Conservation (phyloP, 192 early-diverging fungal genomes). For the Umbelopsis sp. region DNA sequence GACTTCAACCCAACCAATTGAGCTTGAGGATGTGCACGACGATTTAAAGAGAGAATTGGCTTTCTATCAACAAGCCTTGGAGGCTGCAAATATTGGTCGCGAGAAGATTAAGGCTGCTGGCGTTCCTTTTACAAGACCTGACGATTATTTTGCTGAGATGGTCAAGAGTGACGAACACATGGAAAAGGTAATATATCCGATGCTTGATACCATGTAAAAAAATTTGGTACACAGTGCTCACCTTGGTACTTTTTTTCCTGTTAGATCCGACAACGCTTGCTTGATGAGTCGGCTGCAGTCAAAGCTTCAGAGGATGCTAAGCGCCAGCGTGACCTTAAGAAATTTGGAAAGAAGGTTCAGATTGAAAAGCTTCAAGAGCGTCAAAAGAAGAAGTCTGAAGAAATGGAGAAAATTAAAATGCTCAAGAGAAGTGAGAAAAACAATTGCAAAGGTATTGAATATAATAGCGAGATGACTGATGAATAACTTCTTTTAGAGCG, state of each 20-base stretch:
- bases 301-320: conserved; percentile 83
- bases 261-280: conserved; percentile 78
- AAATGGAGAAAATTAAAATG: conserved; percentile 89
- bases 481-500: conserved; percentile 44
- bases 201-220: neutral
- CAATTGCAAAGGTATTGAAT: neutral
- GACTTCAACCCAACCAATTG: conserved; percentile 55
- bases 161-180: conserved; percentile 96
- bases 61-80: conserved; percentile 91
- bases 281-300: conserved; percentile 81
- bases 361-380: conserved; percentile 88
- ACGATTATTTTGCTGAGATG: conserved; percentile 99
- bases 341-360: conserved; percentile 98
- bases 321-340: conserved; percentile 88
- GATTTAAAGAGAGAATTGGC: conserved; percentile 93
- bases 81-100: conserved; percentile 70
- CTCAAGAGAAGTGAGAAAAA: conserved; percentile 83
- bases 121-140: conserved; percentile 82
- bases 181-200: conserved; percentile 49
- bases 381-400: conserved; percentile 81
- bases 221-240: neutral
- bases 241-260: neutral
- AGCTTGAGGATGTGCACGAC: conserved; percentile 69
- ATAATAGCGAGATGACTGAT: neutral
- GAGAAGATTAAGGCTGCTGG: conserved; percentile 61